Evolutionary conservation across 73 alveolate genomes (phyloP).

Genomic region (Paramecium biaurelia): DNA sequence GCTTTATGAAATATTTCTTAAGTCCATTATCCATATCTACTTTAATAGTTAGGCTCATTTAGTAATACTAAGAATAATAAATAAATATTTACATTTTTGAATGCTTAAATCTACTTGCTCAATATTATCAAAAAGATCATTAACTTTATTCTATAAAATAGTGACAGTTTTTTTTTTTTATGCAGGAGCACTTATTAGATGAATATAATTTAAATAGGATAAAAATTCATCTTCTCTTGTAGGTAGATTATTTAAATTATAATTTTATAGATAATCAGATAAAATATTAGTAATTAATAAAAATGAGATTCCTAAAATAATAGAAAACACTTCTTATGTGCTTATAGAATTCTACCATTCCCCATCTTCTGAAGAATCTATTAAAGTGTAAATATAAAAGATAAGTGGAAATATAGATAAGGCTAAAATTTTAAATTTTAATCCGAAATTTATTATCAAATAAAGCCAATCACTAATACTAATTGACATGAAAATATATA

Average conservation of each 20-base stretch:
- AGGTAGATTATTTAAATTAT: not conserved
- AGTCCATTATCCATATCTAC: not conserved
- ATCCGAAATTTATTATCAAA: not conserved
- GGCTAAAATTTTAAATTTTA: not conserved
- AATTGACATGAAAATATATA: not conserved
- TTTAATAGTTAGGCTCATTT: not conserved
- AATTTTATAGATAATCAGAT: not conserved
- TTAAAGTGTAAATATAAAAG: not conserved
- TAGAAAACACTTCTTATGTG: not conserved
- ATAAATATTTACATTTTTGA: not conserved
- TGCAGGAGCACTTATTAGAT: not conserved
- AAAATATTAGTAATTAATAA: not conserved
- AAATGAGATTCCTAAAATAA: not conserved
- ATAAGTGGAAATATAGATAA: not conserved
- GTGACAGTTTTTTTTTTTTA: not conserved
- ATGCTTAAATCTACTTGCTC: slow-evolving; percentile 1
- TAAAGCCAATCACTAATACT: slow-evolving; percentile 16
- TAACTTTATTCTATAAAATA: not conserved
- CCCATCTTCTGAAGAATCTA: not conserved
- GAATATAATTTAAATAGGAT: not conserved
- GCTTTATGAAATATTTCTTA: not conserved
- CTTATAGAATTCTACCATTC: not conserved
- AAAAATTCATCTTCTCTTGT: not conserved
- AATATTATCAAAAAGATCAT: slow-evolving; percentile 2
- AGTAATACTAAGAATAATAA: not conserved